Evolutionary conservation across 805 yeast genomes (phyloP), one percentile per base, ranked within the genome.

Genomic region (Metschnikowia chrysomelidarum): DNA sequence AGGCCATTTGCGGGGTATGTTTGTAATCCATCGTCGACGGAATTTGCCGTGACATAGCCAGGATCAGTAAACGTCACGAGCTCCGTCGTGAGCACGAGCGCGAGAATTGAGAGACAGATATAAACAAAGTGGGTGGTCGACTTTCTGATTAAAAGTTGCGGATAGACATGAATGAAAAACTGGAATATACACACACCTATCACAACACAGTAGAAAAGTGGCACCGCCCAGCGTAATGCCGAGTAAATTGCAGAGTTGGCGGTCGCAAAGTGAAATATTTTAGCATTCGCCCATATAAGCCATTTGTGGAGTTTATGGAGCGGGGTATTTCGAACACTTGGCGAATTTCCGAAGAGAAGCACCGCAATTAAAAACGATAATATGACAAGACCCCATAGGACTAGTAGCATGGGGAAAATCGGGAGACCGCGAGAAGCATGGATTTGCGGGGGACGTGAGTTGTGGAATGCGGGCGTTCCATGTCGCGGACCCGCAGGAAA

Each of bases 331-430:
- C 69, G 46, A 19, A 57, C 53, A 4, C 51, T 44, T 2, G 80
- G 80, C 17, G 69, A 57, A 44, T 75, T 75, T 0, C 80, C 80
- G 46, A 75, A 71, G 9, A 75, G 50, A 5, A 67, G 44, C 0
- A 70, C 32, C n/a, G 55, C 42, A 7, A 64, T 42, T 4, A 59
- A 20, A 9, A 40, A 19, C 14, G 38, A 40, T 8, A 46, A 43
- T 7, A 27, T 19, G 11, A 34, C 31, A 17, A 46, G 18, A 12
- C 17, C 17, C 14, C 24, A 20, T 5, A 41, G 41, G 23, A 38
- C 20, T n/a, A 34, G 27, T 23, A 44, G 32, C 47, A 46, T 46
- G 15, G 17, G 30, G 22, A 8, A 32, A 19, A 2, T 3, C 4
- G 19, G 18, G 25, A 7, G 24, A n/a, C n/a, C n/a, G n/a, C n/a